A percentile compares a stretch with the other conserved stretches of the same genome.
Evolutionary conservation across 768 basidiomycete species (phyloP).

Genomic region (Lentinula aciculospora): DNA sequence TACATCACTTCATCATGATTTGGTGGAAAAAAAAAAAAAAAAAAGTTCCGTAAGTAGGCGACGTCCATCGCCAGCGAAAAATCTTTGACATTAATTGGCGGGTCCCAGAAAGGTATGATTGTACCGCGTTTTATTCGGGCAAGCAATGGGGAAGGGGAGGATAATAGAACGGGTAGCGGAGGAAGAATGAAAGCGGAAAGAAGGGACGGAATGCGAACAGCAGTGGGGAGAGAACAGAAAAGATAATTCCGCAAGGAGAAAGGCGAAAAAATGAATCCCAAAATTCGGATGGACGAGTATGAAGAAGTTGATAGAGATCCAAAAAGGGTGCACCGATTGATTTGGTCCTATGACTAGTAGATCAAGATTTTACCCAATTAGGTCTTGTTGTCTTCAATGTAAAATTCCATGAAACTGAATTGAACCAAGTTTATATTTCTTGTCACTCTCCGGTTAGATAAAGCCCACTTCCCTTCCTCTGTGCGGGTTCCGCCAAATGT

Average conservation of each 20-base stretch:
- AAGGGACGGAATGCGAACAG: not conserved
- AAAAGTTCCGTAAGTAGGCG: not conserved
- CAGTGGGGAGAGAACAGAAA: not conserved
- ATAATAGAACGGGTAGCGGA: not conserved
- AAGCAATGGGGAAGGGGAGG: not conserved
- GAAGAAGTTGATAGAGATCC: not conserved
- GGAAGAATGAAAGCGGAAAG: not conserved
- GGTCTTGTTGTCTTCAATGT: not conserved
- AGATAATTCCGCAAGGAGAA: not conserved
- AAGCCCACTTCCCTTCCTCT: not conserved
- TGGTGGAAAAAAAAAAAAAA: not conserved
- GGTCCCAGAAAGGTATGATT: constrained; percentile 3
- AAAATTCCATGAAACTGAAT: not conserved
- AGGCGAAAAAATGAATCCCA: not conserved
- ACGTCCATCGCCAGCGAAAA: not conserved
- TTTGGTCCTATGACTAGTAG: not conserved
- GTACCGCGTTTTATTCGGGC: not conserved
- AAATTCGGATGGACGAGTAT: too few species aligned
- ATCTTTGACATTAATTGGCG: not conserved
- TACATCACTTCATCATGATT: not conserved
- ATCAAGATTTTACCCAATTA: not conserved
- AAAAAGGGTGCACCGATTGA: not conserved
- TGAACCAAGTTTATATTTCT: not conserved
- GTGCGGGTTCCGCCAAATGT: constrained; percentile 1
- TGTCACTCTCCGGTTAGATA: constrained; percentile 4